These are phyloP conservation scores for Collybia mongolica DNA, from an alignment of 768 basidiomycete species.

Conservation along the genomic window DNA sequence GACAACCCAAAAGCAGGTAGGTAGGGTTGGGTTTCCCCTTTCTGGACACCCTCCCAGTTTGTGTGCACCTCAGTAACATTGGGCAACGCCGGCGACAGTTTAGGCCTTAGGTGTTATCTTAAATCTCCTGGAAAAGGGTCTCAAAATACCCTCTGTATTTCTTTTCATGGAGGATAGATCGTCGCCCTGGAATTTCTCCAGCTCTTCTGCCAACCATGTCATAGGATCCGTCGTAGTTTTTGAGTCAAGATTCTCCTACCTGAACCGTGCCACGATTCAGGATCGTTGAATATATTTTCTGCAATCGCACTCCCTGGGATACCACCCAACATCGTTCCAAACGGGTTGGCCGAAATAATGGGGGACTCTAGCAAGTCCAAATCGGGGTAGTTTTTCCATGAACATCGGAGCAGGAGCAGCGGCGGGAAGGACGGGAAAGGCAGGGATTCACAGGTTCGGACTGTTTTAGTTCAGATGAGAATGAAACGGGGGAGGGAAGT, in stretches of 20 bases:
- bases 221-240: constrained; percentile 22
- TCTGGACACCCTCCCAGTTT: constrained; percentile 9
- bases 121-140: constrained; percentile 11
- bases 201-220: constrained; percentile 33
- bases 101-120: constrained; percentile 1
- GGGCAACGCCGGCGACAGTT: background rate
- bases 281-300: constrained; percentile 42
- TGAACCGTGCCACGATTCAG: constrained; percentile 36
- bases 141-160: constrained; percentile 12
- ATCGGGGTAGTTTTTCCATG: constrained; percentile 30
- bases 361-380: constrained; percentile 40
- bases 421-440: constrained; percentile 7
- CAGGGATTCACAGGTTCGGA: constrained; percentile 24
- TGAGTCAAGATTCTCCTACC: constrained; percentile 24
- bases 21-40: constrained; percentile 7
- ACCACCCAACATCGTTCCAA: constrained; percentile 24
- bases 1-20: constrained; percentile 10
- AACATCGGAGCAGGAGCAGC: constrained; percentile 19
- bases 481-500: no score
- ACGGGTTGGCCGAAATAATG: constrained; percentile 28
- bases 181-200: constrained; percentile 20
- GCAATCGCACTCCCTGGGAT: constrained; percentile 38
- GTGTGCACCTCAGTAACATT: background rate
- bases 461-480: constrained; percentile 9
- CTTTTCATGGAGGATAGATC: constrained; percentile 9